phyloP scores from a whole-genome alignment of 305 asterid species.

The Fraxinus platypoda region DNA sequence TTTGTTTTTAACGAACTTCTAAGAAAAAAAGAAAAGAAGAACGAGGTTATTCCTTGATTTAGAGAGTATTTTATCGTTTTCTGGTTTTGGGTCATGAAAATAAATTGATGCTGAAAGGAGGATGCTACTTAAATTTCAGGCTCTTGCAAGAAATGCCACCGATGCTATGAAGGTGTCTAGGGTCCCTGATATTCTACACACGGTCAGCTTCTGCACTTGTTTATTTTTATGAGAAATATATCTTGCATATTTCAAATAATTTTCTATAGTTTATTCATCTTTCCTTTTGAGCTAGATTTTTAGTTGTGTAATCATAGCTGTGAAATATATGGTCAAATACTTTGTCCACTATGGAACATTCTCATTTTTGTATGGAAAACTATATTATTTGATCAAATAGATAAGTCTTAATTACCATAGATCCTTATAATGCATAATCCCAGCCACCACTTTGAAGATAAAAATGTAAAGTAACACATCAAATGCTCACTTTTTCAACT shows the following conservation, averaged over 20 bases:
- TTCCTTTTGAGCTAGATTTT: neutral
- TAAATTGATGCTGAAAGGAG: neutral
- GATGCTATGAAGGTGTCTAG: slow-evolving; percentile 89
- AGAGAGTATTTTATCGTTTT: neutral
- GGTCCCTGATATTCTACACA: slow-evolving; percentile 70
- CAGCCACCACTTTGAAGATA: neutral
- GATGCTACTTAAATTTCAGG: slow-evolving; percentile 44
- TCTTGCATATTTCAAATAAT: neutral
- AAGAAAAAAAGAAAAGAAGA: neutral
- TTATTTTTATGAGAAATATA: neutral
- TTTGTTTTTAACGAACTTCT: neutral
- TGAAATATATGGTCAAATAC: neutral
- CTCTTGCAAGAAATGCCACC: slow-evolving; percentile 66
- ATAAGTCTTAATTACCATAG: neutral
- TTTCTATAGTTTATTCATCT: neutral
- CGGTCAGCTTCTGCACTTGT: slow-evolving; percentile 43
- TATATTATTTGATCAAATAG: neutral
- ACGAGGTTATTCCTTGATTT: neutral
- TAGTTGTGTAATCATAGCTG: neutral
- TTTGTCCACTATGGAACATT: neutral
- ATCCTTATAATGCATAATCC: neutral
- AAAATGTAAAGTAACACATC: neutral
- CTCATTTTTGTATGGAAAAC: neutral
- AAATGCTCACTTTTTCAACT: neutral
- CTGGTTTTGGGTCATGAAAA: neutral